Base-by-base conservation (phyloP, 176 grass and related monocot genomes). In the Otatea glauca region DNA sequence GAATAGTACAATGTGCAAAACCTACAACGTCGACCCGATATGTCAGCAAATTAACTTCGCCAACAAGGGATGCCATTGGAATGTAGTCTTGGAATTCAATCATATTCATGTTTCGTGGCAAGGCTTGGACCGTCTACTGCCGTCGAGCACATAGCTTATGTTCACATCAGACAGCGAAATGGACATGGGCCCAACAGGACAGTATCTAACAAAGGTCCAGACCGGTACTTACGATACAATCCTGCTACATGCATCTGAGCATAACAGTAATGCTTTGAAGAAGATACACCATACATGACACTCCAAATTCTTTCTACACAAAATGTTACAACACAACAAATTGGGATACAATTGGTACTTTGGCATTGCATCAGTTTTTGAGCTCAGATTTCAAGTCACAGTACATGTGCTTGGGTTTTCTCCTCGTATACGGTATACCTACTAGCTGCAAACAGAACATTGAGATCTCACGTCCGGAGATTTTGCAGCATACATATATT, bases 361-460 rank as follows among this genome's bases (percentile, higher is more conserved):
- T 2, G 49, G 34, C 76, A 80, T 18, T 38, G 9, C 32, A 27
- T 29, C 41, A 50, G 38, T 54, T 23, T 58, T 2, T 12, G 39
- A 23, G 5, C 74, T 48, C 18, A 15, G 13, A 23, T 61, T 35
- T 69, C 27, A 74, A 27, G 48, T 80, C 21, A 65, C 67, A 17
- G 47, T 44, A 38, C 3, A 15, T 5, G 20, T 39, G 38, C 10
- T 13, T 54, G 17, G 6, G 41, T 84, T 6, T 9, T 16, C 21
- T 25, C 51, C 5, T 34, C n/a, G 18, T 53, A 65, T 43, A 64
- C 38, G 11, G 18, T 51, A 64, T 35, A 65, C 38, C 0, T 6
- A 65, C n/a, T 72, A 55, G 37, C 77, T 55, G n/a, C 58, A 16
- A 47, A 65, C 54, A 1, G 4, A 88, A 43, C 73, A 87, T 4